Percentiles rank a stretch among this genome's conserved stretches.
Evolutionary conservation across 1,284 basidiomycete species (phyloP).

Genomic region (Ustilago bromivora): DNA sequence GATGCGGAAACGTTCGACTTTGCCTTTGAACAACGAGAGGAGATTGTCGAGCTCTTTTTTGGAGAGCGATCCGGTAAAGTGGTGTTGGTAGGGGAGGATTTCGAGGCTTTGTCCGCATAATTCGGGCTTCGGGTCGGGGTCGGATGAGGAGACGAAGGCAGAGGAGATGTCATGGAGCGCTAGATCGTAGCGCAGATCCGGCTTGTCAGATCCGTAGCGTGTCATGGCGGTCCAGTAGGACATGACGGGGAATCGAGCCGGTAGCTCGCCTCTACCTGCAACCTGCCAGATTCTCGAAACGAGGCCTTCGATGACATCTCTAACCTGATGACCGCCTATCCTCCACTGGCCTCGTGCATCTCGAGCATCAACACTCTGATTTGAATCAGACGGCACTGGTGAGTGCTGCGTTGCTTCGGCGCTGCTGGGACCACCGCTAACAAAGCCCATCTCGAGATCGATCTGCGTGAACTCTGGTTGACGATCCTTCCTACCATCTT

Average conservation of each 20-base stretch:
- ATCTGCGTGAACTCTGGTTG: slow-evolving; percentile 98
- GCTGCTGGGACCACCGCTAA: slow-evolving; percentile 78
- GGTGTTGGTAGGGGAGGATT: slow-evolving; percentile 46
- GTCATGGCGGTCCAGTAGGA: slow-evolving; percentile 60
- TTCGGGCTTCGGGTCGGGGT: not conserved
- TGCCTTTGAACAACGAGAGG: slow-evolving; percentile 30
- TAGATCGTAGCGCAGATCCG: slow-evolving; percentile 86
- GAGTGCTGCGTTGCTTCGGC: not conserved
- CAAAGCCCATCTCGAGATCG: slow-evolving; percentile 95
- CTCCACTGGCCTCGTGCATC: slow-evolving; percentile 74
- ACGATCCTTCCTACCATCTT: slow-evolving; percentile 90
- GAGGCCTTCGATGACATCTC: slow-evolving; percentile 57
- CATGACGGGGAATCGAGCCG: slow-evolving; percentile 50
- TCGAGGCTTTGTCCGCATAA: slow-evolving; percentile 28
- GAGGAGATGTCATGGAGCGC: slow-evolving; percentile 49
- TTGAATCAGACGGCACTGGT: not conserved
- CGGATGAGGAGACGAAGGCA: slow-evolving; percentile 20
- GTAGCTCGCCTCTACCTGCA: slow-evolving; percentile 74
- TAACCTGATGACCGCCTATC: slow-evolving; percentile 72
- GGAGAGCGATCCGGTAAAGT: slow-evolving; percentile 33
- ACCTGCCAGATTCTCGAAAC: slow-evolving; percentile 77
- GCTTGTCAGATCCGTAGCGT: slow-evolving; percentile 90
- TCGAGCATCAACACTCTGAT: slow-evolving; percentile 8
- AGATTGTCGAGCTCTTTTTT: slow-evolving; percentile 53
- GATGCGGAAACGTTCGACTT: slow-evolving; percentile 57